A percentile compares a stretch with the other conserved stretches of the same genome.
phyloP scores from a whole-genome alignment of 176 grass and related monocot species.

The Eragrostis curvula region DNA sequence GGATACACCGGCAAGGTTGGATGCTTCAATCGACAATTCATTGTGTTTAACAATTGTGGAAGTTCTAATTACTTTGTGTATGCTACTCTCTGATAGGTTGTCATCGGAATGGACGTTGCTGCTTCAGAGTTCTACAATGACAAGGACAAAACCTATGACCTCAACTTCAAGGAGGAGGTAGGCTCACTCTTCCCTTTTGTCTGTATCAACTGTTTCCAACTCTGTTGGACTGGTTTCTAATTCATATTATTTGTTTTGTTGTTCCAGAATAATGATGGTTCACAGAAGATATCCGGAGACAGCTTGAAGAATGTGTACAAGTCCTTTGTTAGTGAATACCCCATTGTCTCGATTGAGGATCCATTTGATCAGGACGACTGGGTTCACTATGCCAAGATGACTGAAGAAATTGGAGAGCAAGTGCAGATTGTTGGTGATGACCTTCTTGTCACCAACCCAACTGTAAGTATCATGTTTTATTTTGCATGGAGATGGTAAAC shows the following conservation, averaged over 20 bases:
- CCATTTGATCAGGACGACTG: constrained; percentile 99
- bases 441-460: constrained; percentile 95
- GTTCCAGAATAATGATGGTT: constrained; percentile 89
- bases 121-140: constrained; percentile 95
- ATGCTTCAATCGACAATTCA: not conserved
- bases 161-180: constrained; percentile 97
- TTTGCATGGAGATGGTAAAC: not conserved
- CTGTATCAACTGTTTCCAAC: not conserved
- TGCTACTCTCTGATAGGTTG: constrained; percentile 55
- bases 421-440: constrained; percentile 97
- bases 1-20: constrained; percentile 93
- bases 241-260: not conserved
- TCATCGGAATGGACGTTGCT: constrained; percentile 99
- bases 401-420: constrained; percentile 77
- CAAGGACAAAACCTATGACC: constrained; percentile 91
- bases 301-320: constrained; percentile 98
- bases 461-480: constrained; percentile 46
- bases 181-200: not conserved
- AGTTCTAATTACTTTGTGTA: not conserved
- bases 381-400: constrained; percentile 87
- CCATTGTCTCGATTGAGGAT: constrained; percentile 94
- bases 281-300: constrained; percentile 94
- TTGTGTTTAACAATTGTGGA: not conserved
- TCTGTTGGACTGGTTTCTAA: not conserved
- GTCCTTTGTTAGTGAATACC: constrained; percentile 83